Conservation (phyloP, 1,284 basidiomycete species). For the Tilletia walkeri region DNA sequence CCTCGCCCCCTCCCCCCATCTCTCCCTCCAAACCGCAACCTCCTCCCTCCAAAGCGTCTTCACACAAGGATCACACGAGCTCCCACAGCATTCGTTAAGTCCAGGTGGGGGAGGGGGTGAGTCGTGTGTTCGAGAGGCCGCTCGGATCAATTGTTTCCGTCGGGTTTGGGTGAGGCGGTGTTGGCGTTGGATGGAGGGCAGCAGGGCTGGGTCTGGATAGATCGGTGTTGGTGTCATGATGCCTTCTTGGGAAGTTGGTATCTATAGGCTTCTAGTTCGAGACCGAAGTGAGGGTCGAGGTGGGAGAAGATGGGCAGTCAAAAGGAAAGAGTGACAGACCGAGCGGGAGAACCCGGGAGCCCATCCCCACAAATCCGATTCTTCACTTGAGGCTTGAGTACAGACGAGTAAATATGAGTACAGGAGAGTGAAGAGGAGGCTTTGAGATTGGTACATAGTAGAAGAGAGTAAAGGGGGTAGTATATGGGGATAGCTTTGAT, state of each 20-base stretch:
- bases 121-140: slow-evolving; percentile 31
- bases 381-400: too few relatives aligned
- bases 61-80: slow-evolving; percentile 41
- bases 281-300: too few relatives aligned
- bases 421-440: too few relatives aligned
- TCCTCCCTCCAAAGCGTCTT: slow-evolving; percentile 43
- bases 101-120: slow-evolving; percentile 38
- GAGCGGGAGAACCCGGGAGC: too few relatives aligned
- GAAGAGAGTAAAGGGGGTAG: too few relatives aligned
- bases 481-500: too few relatives aligned
- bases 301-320: too few relatives aligned
- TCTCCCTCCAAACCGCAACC: slow-evolving; percentile 31
- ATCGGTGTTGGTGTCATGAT: not conserved
- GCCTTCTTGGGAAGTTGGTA: not conserved
- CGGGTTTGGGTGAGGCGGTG: slow-evolving; percentile 29
- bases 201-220: not conserved
- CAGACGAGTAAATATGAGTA: too few relatives aligned
- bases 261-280: not conserved
- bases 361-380: too few relatives aligned
- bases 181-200: not conserved
- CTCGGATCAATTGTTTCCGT: slow-evolving; percentile 39
- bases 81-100: slow-evolving; percentile 41
- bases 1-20: slow-evolving; percentile 29
- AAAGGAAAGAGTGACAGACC: too few relatives aligned
- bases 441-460: too few relatives aligned